phyloP scores from a whole-genome alignment of 495 filamentous ascomycete genomes.

The Penicillium robsamsonii region DNA sequence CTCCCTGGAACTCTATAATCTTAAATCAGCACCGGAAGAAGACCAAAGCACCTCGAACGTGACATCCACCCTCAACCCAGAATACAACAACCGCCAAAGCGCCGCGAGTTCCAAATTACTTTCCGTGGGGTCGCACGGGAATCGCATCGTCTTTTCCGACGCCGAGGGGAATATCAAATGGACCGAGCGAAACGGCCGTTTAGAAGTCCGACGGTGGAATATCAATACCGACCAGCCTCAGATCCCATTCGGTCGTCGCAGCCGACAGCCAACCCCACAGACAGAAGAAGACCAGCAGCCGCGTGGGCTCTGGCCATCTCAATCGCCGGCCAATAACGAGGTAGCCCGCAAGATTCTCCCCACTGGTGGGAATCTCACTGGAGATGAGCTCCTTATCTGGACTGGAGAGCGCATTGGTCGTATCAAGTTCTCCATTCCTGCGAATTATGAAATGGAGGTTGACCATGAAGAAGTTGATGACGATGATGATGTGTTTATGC shows the following conservation, averaged over 20 bases:
- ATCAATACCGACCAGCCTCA: slow-evolving; percentile 49
- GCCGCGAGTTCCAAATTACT: slow-evolving; percentile 78
- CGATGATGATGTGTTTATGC: slow-evolving; percentile 37
- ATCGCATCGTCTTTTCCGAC: slow-evolving; percentile 80
- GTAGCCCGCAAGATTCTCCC: slow-evolving; percentile 72
- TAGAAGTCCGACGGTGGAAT: slow-evolving; percentile 74
- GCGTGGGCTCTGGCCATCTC: slow-evolving; percentile 33
- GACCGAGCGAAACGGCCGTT: slow-evolving; percentile 84
- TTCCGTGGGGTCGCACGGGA: slow-evolving; percentile 80
- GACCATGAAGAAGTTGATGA: slow-evolving; percentile 44
- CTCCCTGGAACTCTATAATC: slow-evolving; percentile 81
- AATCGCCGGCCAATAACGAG: slow-evolving; percentile 28
- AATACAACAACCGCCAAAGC: slow-evolving; percentile 77
- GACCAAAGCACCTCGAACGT: slow-evolving; percentile 26
- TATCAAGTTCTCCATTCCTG: slow-evolving; percentile 56
- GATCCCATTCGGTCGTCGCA: slow-evolving; percentile 13
- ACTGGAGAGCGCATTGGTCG: slow-evolving; percentile 77
- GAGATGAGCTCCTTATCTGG: slow-evolving; percentile 73
- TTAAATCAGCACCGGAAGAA: slow-evolving; percentile 39
- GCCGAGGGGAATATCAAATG: slow-evolving; percentile 83
- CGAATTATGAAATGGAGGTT: slow-evolving; percentile 36
- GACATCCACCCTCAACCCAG: slow-evolving; percentile 33
- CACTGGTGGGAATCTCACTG: slow-evolving; percentile 47
- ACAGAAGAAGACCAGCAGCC: slow-evolving; percentile 9
- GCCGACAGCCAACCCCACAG: background rate